Base-by-base conservation (phyloP, 257 asterid species). In the Echium plantagineum region DNA sequence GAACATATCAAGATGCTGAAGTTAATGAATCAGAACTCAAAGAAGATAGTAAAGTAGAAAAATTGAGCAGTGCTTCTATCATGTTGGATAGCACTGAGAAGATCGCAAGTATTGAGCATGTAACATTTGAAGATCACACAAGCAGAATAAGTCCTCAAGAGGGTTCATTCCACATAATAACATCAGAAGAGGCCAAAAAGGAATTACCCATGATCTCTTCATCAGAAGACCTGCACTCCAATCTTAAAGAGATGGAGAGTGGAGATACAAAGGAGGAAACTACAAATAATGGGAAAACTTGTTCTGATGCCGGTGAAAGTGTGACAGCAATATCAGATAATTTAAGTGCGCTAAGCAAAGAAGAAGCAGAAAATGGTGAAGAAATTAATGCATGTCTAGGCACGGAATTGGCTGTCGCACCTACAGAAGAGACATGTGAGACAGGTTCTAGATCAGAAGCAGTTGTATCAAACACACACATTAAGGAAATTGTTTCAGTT, bases 1-100 rank as follows among this genome's bases (percentile, higher is more conserved):
- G 54, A 51, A 24, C 19, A 20, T 38, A 19, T 20, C 42, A 15
- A 62, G 75, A 65, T 15, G 58, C 35, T 32, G 18, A 49, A 18
- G 38, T 17, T 55, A 15, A 31, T 53, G 32, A 22, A 63, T 51
- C 58, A 20, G 51, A 46, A 19, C 24, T 47, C 24, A 51, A 17
- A 22, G 32, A 52, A 53, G 21, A 63, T 20, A 16, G 31, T 42
- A 42, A 21, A 53, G 60, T 52, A 21, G 38, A 35, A 35, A 35
- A 31, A 22, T 10, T 54, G 28, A 13, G 22, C 47, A 47, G 28
- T 28, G 63, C 47, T 57, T 28, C 28, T 47, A 26, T 10, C 30
- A 55, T 38, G 30, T 59, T 22, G 24, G 62, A 61, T 16, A 48
- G 15, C 6, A 31, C 54, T 21, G 55, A 17, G 61, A 21, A 53